Base-by-base conservation (phyloP, 2,329 filamentous ascomycete species). In the Fusarium beomiforme region DNA sequence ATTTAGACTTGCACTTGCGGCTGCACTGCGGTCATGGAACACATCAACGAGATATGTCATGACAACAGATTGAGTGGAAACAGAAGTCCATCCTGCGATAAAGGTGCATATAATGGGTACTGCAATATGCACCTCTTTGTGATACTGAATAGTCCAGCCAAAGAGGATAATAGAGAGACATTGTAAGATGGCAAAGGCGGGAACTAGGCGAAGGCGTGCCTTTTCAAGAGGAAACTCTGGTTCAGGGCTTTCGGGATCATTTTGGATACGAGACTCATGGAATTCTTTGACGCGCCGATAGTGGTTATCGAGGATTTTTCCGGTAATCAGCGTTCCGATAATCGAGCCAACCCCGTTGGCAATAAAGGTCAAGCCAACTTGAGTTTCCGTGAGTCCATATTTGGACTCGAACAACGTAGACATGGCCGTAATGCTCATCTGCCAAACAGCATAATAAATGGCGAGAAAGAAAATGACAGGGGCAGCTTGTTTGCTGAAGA, bases 321-420 rank as follows among this genome's bases (percentile, higher is more conserved):
- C 87, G 0, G 83, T 86, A 14, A 85, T 72, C 0, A 88, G 76
- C 0, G 85, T 87, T 2, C 86, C 87, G 5, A 87, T 73, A 69
- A 89, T 87, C 21, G 84, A 87, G 1, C 87, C 87, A 0, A 83
- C 82, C 0, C 88, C 88, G 26, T 88, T 88, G 24, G 86, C 85
- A 4, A 89, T 83, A 63, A 88, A 89, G 0, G 84, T 84, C 4
- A 87, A 76, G 0, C 85, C 86, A 17, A 85, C 83, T 43, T 86
- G 79, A 7, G 80, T 82, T 59, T 84, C 83, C 8, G 60, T 75
- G 2, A 86, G 78, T 11, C 78, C 79, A 62, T 88, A 88, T 7
- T 70, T 73, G 1, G 72, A 64, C 36, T 83, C 72, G 70, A 88
- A 86, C 0, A 88, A 79, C 0, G 81, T 81, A 0, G 87, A 85